These are phyloP conservation scores for Diutina siamensis DNA, from an alignment of 1,139 yeast species.

Conservation along the genomic window DNA sequence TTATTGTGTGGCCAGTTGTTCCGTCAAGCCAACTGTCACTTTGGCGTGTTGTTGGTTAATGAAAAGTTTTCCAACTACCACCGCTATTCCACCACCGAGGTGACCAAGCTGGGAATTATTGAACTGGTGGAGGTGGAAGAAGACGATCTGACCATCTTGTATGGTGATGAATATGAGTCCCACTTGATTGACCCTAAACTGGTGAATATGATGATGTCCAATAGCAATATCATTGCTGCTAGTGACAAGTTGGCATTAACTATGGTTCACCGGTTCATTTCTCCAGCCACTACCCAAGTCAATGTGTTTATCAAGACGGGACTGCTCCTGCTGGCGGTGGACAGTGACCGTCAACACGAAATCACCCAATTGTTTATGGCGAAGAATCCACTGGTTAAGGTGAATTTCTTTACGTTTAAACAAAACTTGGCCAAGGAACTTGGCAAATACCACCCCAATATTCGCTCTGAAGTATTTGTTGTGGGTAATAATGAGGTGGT, in stretches of 20 bases:
- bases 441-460: background rate
- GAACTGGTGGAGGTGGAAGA: background rate
- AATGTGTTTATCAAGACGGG: background rate
- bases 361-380: background rate
- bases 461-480: constrained; percentile 1
- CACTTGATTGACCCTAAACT: constrained; percentile 3
- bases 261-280: background rate
- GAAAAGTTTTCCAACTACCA: background rate
- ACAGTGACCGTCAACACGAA: background rate
- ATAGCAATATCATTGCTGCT: background rate
- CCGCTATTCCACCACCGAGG: background rate
- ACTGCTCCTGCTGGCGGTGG: background rate
- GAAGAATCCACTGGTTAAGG: background rate
- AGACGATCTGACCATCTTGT: background rate
- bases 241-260: constrained; percentile 1
- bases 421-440: background rate
- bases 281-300: background rate
- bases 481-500: background rate
- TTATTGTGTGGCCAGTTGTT: background rate
- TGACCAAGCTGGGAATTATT: background rate
- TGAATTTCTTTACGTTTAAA: constrained; percentile 2
- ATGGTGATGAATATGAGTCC: background rate
- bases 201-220: background rate
- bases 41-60: background rate
- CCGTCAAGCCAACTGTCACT: constrained; percentile 1